These are phyloP conservation scores for Mrakia hoshinonis DNA, from an alignment of 768 basidiomycete genomes.

Conservation along the genomic window DNA sequence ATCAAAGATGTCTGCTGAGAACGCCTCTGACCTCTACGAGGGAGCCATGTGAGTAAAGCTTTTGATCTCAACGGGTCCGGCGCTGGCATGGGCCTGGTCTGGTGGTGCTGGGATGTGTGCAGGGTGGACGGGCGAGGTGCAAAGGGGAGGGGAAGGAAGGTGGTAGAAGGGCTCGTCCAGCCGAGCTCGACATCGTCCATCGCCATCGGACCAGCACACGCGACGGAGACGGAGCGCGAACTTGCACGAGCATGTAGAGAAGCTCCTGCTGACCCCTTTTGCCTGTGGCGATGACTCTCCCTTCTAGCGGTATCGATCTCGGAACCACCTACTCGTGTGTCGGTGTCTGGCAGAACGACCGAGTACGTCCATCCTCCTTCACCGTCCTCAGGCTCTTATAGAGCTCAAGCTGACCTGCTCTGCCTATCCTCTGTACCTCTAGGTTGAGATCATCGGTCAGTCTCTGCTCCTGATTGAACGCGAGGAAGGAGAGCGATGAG, in stretches of 20 bases:
- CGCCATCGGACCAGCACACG: neutral
- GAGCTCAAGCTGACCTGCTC: neutral
- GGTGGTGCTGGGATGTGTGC: neutral
- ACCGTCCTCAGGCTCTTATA: too few relatives aligned
- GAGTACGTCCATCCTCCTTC: neutral
- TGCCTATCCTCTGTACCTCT: neutral
- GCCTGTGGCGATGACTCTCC: neutral
- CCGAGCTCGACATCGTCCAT: neutral
- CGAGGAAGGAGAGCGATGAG: neutral
- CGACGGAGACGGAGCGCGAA: neutral
- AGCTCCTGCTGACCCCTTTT: neutral
- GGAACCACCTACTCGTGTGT: slow-evolving; percentile 26
- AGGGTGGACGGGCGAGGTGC: neutral
- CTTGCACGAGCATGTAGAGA: neutral
- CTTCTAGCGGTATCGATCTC: slow-evolving; percentile 29
- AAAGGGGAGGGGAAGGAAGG: neutral
- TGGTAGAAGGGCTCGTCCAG: neutral
- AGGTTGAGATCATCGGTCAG: slow-evolving; percentile 28
- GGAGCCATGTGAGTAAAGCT: slow-evolving; percentile 21
- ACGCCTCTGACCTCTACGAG: slow-evolving; percentile 22
- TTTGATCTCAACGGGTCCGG: neutral
- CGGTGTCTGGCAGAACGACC: slow-evolving; percentile 29
- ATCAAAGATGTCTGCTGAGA: slow-evolving; percentile 27
- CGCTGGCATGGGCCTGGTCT: neutral
- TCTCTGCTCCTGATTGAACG: neutral